Evolutionary conservation across 257 asterid genomes (phyloP).

Genomic region (Solanum paucissectum): DNA sequence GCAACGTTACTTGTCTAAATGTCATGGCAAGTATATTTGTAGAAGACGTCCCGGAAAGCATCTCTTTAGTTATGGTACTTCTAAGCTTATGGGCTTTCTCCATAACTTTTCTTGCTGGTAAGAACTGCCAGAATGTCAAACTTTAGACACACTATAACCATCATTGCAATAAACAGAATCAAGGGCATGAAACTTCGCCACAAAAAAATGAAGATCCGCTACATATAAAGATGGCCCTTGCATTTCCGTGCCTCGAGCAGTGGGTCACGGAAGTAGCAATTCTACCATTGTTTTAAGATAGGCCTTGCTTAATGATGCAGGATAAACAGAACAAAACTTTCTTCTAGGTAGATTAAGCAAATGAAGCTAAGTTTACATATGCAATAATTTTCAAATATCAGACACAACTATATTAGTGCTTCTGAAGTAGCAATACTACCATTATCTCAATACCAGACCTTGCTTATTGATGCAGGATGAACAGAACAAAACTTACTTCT

Average conservation of each 20-base stretch:
- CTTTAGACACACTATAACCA: background rate
- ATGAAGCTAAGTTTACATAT: background rate
- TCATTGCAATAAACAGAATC: background rate
- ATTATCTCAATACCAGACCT: too few relatives aligned
- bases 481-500: too few relatives aligned
- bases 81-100: constrained; percentile 58
- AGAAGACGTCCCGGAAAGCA: constrained; percentile 33
- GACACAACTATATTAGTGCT: background rate
- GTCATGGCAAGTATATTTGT: constrained; percentile 80
- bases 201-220: background rate
- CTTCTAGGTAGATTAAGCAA: background rate
- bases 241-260: background rate
- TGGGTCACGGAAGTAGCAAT: background rate
- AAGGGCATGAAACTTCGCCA: background rate
- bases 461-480: too few relatives aligned
- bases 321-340: background rate
- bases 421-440: background rate
- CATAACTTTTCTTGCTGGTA: constrained; percentile 76
- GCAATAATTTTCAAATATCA: background rate
- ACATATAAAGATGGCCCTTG: background rate
- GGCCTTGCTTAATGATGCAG: background rate
- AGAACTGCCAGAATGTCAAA: constrained; percentile 38
- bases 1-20: constrained; percentile 73
- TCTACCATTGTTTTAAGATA: background rate
- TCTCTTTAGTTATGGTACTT: constrained; percentile 38